Evolutionary conservation across 1,284 basidiomycete genomes (phyloP), one percentile per base, ranked within the genome.

Genomic region (Tilletia caries): DNA sequence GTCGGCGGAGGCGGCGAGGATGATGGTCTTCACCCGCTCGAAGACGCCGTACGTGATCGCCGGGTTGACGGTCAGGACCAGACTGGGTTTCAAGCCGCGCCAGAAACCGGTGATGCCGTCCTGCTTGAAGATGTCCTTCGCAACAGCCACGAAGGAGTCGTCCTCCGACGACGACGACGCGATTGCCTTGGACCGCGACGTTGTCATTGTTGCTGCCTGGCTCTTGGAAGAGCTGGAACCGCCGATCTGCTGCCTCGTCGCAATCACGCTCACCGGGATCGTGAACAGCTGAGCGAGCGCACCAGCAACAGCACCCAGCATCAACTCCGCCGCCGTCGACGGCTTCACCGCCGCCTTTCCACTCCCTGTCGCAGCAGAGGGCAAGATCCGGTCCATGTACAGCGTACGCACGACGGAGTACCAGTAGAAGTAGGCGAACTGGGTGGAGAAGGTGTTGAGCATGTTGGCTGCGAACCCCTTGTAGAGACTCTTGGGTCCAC

Each of bases 341-440:
- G 75, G 69, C n/a, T 71, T 70, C 1, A 68, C 68, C 2, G 68
- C 44, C 1, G 43, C 65, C 3, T 33, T 46, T 0, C 23, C 33
- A 12, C 69, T 68, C 65, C 72, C n/a, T n/a, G n/a, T 75, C 37
- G 75, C 67, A 13, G 44, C 23, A 12, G 25, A 27, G 4, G 65
- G 46, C 32, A 66, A 29, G 13, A 83, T 41, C 20, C 76, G 73
- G 34, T 73, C 72, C 66, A 79, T 74, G 84, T 95, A 95, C 6
- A 91, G 87, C 27, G 87, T 89, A 74, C 93, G 89, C 33, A 98
- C 91, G 82, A 93, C 87, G 32, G 93, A 92, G 85, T 98, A 98
- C 87, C 96, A 98, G 88, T 97, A 98, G 87, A 98, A 99, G 86
- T 98, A 99, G 25, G 96, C 95, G 82, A 95, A 97, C 88, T 96